A percentile compares a stretch with the other conserved stretches of the same genome.
phyloP scores from a whole-genome alignment of 169 alveolate species.

The Plasmodium cynomolgi region DNA sequence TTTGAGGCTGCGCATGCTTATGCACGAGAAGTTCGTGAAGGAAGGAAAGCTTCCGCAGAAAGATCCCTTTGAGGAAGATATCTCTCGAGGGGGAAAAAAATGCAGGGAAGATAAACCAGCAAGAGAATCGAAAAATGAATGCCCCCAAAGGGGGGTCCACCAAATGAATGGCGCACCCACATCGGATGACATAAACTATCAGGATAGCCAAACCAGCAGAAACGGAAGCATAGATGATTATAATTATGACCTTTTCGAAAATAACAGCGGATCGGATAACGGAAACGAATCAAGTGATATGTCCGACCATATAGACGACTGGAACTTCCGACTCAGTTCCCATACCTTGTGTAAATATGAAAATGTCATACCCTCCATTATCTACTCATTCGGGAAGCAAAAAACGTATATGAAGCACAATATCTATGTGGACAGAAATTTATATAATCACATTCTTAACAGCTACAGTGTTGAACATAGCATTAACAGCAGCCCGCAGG shows the following conservation, averaged over 20 bases:
- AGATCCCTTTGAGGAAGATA: neutral
- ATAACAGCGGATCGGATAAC: neutral
- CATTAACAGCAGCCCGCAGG: constrained; percentile 11
- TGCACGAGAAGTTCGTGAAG: constrained; percentile 18
- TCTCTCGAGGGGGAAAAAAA: neutral
- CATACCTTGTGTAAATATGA: constrained; percentile 26
- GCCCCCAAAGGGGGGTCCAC: neutral
- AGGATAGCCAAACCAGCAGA: neutral
- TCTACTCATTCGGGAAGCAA: constrained; percentile 70
- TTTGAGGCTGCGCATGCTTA: constrained; percentile 19
- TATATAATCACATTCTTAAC: constrained; percentile 47
- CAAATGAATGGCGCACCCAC: neutral
- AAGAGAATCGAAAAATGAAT: neutral
- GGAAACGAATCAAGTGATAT: neutral
- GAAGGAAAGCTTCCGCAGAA: neutral
- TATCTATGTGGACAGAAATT: constrained; percentile 44
- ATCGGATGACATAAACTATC: neutral
- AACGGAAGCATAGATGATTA: neutral
- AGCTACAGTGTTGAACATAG: constrained; percentile 7
- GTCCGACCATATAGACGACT: constrained; percentile 2
- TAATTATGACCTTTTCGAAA: neutral
- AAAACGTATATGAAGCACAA: constrained; percentile 55
- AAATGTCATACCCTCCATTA: constrained; percentile 65
- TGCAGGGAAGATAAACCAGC: neutral
- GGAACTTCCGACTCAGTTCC: neutral